Evolutionary conservation across 2,329 filamentous ascomycete genomes (phyloP).

Genomic region (Aureobasidium sp.): DNA sequence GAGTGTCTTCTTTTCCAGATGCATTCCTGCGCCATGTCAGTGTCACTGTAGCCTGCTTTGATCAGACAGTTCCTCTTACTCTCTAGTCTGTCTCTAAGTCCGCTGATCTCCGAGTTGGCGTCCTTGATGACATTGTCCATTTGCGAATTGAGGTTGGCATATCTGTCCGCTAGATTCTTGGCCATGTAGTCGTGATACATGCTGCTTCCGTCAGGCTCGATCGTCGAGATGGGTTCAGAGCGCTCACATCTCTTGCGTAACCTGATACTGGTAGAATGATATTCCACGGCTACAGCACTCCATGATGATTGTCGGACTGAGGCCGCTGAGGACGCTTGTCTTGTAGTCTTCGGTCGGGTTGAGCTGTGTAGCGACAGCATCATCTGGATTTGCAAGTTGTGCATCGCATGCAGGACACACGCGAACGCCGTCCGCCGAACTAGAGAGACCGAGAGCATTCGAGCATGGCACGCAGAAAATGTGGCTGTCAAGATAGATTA

Average conservation of each 20-base stretch:
- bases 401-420: constrained; percentile 70
- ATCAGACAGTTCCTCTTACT: constrained; percentile 35
- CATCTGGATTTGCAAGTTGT: constrained; percentile 60
- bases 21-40: constrained; percentile 38
- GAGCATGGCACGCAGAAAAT: constrained; percentile 77
- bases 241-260: constrained; percentile 68
- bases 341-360: constrained; percentile 85
- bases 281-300: constrained; percentile 75
- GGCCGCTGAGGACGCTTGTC: constrained; percentile 71
- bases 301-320: constrained; percentile 74
- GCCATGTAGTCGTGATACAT: constrained; percentile 69
- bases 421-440: constrained; percentile 40
- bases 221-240: not conserved
- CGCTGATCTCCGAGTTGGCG: constrained; percentile 63
- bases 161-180: constrained; percentile 65
- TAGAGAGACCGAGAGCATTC: constrained; percentile 51
- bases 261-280: constrained; percentile 81
- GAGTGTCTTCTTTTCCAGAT: constrained; percentile 53
- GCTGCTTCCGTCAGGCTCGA: constrained; percentile 31
- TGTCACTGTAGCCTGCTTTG: not conserved
- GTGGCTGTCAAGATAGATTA: constrained; percentile 47
- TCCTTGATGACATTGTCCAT: constrained; percentile 67
- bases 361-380: constrained; percentile 62
- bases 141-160: constrained; percentile 52
- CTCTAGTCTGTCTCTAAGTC: constrained; percentile 54